phyloP scores from a whole-genome alignment of 2,329 filamentous ascomycete genomes.

The Pyrenophora graminea region DNA sequence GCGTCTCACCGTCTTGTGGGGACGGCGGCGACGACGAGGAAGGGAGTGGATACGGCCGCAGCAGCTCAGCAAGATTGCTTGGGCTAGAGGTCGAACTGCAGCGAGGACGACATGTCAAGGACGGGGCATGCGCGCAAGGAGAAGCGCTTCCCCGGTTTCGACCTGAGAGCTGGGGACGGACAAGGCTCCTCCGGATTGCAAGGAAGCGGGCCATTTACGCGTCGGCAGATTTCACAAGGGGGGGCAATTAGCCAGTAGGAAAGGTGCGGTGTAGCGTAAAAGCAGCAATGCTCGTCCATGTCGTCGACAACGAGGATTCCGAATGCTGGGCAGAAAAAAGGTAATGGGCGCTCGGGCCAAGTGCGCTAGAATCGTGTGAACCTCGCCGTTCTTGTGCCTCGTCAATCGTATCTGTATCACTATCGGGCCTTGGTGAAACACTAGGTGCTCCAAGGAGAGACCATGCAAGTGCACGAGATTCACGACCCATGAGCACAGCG shows the following conservation, averaged over 20 bases:
- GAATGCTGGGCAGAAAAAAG: slow-evolving; percentile 19
- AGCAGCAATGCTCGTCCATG: slow-evolving; percentile 17
- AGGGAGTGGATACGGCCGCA: slow-evolving; percentile 56
- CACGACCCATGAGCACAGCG: slow-evolving; percentile 16
- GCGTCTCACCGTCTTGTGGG: slow-evolving; percentile 27
- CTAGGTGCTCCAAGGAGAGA: slow-evolving; percentile 9
- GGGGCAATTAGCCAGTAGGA: slow-evolving; percentile 20
- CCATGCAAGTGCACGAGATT: slow-evolving; percentile 21
- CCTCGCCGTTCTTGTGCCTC: slow-evolving; percentile 14
- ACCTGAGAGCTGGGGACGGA: slow-evolving; percentile 26
- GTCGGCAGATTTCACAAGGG: slow-evolving; percentile 11
- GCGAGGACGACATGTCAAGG: slow-evolving; percentile 26
- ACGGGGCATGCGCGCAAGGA: slow-evolving; percentile 20
- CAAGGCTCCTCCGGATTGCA: slow-evolving; percentile 25
- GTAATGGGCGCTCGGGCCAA: slow-evolving; percentile 14
- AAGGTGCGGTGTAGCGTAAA: slow-evolving; percentile 20
- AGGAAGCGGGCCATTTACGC: slow-evolving; percentile 39
- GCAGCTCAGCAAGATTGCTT: slow-evolving; percentile 52
- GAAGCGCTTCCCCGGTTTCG: slow-evolving; percentile 22
- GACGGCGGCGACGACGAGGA: slow-evolving; percentile 55
- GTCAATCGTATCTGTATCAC: slow-evolving; percentile 14
- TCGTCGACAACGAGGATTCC: slow-evolving; percentile 10
- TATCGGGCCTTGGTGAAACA: slow-evolving; percentile 24
- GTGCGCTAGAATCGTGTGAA: slow-evolving; percentile 10
- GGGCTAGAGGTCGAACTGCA: slow-evolving; percentile 37